Evolutionary conservation across 495 filamentous ascomycete species (phyloP).

Genomic region (Talaromyces trachyspermus): DNA sequence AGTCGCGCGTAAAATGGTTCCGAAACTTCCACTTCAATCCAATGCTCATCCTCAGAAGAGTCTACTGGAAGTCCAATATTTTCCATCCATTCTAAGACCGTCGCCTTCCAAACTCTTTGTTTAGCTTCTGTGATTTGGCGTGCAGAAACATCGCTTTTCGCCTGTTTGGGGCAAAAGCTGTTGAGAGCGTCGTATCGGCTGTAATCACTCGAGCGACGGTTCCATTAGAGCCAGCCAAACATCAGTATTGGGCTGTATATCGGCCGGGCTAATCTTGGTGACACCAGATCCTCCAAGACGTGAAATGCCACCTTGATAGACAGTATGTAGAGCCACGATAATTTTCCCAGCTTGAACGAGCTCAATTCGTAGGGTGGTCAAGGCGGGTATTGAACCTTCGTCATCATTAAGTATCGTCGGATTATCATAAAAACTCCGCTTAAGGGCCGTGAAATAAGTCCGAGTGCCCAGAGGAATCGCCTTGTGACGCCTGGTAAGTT

Average conservation of each 20-base stretch:
- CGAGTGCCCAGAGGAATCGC: constrained; percentile 40
- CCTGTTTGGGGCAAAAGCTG: constrained; percentile 15
- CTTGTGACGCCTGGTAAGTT: constrained; percentile 28
- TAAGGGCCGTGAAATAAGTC: constrained; percentile 34
- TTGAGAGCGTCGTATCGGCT: constrained; percentile 16
- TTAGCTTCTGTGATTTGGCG: constrained; percentile 8
- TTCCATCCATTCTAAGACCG: constrained; percentile 32
- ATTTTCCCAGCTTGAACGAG: constrained; percentile 31
- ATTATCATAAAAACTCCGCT: constrained; percentile 25
- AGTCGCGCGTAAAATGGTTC: constrained; percentile 39
- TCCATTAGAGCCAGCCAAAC: constrained; percentile 45
- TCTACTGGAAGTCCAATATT: constrained; percentile 33
- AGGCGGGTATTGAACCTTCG: constrained; percentile 20
- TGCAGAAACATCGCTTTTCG: constrained; percentile 9
- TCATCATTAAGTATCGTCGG: constrained; percentile 23
- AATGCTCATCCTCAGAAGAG: constrained; percentile 28
- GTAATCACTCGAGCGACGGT: constrained; percentile 38
- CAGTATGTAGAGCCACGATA: constrained; percentile 32
- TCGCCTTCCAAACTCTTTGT: constrained; percentile 31
- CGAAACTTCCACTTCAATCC: constrained; percentile 42
- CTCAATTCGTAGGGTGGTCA: constrained; percentile 36
- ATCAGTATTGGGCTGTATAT: constrained; percentile 25
- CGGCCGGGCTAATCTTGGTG: constrained; percentile 13
- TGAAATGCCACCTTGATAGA: constrained; percentile 30
- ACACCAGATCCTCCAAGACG: constrained; percentile 22